Evolutionary conservation across 2,329 filamentous ascomycete genomes (phyloP).

Genomic region (Cadophora sp.): DNA sequence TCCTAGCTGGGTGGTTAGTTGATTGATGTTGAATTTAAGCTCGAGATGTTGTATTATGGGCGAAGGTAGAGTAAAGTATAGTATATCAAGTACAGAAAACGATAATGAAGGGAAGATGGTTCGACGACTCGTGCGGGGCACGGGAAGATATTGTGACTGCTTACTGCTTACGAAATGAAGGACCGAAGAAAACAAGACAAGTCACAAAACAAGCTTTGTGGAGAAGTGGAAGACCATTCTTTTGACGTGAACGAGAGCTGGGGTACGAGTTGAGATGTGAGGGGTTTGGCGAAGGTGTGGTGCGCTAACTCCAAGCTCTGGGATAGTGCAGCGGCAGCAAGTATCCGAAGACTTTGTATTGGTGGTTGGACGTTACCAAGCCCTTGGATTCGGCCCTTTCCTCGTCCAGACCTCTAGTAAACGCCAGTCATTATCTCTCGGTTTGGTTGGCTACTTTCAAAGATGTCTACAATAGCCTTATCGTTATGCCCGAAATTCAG

Average conservation of each 20-base stretch:
- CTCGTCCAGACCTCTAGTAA: not conserved
- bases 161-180: not conserved
- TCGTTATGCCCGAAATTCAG: not conserved
- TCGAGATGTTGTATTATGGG: not conserved
- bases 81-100: not conserved
- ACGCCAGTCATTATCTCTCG: not conserved
- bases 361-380: constrained; percentile 3
- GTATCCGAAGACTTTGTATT: constrained; percentile 13
- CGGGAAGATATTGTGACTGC: not conserved
- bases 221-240: not conserved
- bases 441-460: not conserved
- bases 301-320: not conserved
- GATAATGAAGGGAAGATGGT: not conserved
- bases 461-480: not conserved
- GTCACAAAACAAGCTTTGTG: constrained; percentile 16
- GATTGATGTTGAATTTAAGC: not conserved
- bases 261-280: not conserved
- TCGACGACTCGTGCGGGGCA: not conserved
- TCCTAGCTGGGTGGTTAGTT: not conserved
- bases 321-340: constrained; percentile 4
- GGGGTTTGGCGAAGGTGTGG: not conserved
- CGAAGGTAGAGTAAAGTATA: not conserved
- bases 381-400: constrained; percentile 17
- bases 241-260: constrained; percentile 10
- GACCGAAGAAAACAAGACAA: not conserved